Conservation (phyloP, 2,329 filamentous ascomycete genomes). For the Eutypella sp. region DNA sequence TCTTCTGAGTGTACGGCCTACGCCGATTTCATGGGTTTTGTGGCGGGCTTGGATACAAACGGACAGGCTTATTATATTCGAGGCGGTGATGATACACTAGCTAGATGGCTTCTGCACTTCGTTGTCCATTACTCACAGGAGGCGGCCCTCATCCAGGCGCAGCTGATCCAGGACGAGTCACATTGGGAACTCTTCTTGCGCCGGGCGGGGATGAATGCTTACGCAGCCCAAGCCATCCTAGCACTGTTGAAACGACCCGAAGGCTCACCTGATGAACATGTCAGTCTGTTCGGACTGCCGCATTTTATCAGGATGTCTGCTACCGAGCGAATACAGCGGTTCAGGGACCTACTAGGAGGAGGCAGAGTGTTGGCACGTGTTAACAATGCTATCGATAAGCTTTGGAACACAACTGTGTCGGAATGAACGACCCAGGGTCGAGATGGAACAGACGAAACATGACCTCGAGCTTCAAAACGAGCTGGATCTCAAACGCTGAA, state of each 20-base stretch:
- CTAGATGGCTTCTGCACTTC: constrained; percentile 49
- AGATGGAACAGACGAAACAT: too few species aligned
- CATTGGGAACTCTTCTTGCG: constrained; percentile 65
- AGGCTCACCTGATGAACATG: constrained; percentile 5
- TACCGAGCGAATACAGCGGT: constrained; percentile 42
- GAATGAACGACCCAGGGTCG: too few species aligned
- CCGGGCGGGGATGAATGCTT: constrained; percentile 62
- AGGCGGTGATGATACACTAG: constrained; percentile 44
- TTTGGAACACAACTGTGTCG: constrained; percentile 37
- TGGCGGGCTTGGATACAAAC: constrained; percentile 32
- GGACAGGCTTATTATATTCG: constrained; percentile 42
- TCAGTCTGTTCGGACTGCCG: constrained; percentile 38
- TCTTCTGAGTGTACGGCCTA: constrained; percentile 40
- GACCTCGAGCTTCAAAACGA: neutral
- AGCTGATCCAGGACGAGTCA: constrained; percentile 53
- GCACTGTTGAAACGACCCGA: constrained; percentile 35
- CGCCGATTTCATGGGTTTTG: constrained; percentile 46
- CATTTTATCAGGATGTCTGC: constrained; percentile 53
- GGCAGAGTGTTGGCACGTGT: constrained; percentile 47
- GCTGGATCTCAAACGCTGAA: too few species aligned
- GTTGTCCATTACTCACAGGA: constrained; percentile 41
- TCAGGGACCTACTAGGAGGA: constrained; percentile 51
- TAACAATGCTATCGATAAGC: constrained; percentile 44
- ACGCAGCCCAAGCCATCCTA: constrained; percentile 63
- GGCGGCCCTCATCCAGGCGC: constrained; percentile 14